Percentiles rank a stretch among this genome's conserved stretches.
Evolutionary conservation across 2,329 filamentous ascomycete genomes (phyloP).

Genomic region (Bipolaris oryzae): DNA sequence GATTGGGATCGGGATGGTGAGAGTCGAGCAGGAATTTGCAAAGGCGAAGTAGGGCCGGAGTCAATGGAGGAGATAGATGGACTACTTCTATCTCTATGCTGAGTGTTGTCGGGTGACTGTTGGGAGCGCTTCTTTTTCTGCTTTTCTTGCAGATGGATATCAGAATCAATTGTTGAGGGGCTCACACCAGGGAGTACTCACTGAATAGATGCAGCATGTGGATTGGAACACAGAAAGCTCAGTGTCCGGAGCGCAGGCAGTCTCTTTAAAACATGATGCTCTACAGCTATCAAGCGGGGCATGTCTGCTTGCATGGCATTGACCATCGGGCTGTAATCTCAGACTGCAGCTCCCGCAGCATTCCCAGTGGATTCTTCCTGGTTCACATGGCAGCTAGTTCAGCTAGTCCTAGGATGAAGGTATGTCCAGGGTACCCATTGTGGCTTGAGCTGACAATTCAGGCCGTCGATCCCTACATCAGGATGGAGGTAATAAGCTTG

Average conservation of each 20-base stretch:
- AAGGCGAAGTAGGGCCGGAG: constrained; percentile 1
- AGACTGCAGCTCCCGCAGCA: constrained; percentile 1
- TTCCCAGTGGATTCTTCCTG: constrained; percentile 1
- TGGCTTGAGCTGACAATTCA: constrained; percentile 8
- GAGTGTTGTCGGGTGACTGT: constrained; percentile 12
- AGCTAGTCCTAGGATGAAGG: constrained; percentile 15
- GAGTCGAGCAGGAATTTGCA: neutral
- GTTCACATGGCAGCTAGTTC: constrained; percentile 14
- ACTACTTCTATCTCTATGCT: constrained; percentile 10
- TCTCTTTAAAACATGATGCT: constrained; percentile 14
- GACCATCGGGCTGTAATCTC: constrained; percentile 14
- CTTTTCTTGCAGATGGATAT: constrained; percentile 20
- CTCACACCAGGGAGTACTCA: constrained; percentile 3
- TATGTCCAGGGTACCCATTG: neutral
- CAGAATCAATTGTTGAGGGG: neutral
- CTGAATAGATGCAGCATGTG: constrained; percentile 34
- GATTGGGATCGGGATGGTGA: constrained; percentile 5
- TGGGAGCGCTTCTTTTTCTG: constrained; percentile 22
- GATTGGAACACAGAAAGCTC: constrained; percentile 9
- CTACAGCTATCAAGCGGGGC: constrained; percentile 23
- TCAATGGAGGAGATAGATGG: constrained; percentile 17
- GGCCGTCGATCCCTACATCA: constrained; percentile 18
- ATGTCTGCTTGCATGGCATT: constrained; percentile 2
- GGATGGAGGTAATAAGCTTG: constrained; percentile 2
- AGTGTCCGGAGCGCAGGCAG: neutral